Base-by-base conservation (phyloP, 495 filamentous ascomycete species). In the Neurospora sp. region DNA sequence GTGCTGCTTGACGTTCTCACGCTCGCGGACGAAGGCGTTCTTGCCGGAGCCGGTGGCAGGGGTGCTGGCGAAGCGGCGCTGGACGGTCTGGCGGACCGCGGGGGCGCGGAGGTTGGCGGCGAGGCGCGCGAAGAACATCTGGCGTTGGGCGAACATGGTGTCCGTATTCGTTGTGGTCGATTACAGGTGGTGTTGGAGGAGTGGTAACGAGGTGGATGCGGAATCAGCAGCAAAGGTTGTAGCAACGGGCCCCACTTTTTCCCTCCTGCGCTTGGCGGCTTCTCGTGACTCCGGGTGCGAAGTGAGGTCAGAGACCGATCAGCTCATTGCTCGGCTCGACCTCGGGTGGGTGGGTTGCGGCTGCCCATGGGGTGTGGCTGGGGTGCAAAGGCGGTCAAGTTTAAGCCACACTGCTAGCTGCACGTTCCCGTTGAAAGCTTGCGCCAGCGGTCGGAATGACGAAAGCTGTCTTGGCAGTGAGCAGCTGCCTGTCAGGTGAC, bases 21-120 rank as follows among this genome's bases (percentile, higher is more conserved):
- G 88, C 87, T 98, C 94, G 73, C 90, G 89, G 83, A 95, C 90
- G 88, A 98, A 98, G 76, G 88, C 87, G 84, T 95, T 97, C 87
- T 96, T 92, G 76, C 85, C 80, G 77, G 82, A 81, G 76, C 89
- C 90, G n/a, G 77, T 75, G 71, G 86, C 81, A 74, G 82, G 80
- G 40, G 80, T 75, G 85, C 88, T 91, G 82, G 89, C 90, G 76
- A 91, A 84, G 78, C 93, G 91, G 80, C 91, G 91, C 85, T 91
- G 90, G 77, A 88, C 77, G 70, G 86, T 80, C 70, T 83, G 83
- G 80, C 91, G 91, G 79, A 89, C 77, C 75, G 86, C 84, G 78
- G 88, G 83, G 69, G 84, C 78, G 75, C 86, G 88, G 73, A 85
- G 78, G 82, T 87, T 88, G 78, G 87, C 85, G 76, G 84, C 78